Evolutionary conservation across 768 basidiomycete genomes (phyloP).

Genomic region (Boletus reticulatus): DNA sequence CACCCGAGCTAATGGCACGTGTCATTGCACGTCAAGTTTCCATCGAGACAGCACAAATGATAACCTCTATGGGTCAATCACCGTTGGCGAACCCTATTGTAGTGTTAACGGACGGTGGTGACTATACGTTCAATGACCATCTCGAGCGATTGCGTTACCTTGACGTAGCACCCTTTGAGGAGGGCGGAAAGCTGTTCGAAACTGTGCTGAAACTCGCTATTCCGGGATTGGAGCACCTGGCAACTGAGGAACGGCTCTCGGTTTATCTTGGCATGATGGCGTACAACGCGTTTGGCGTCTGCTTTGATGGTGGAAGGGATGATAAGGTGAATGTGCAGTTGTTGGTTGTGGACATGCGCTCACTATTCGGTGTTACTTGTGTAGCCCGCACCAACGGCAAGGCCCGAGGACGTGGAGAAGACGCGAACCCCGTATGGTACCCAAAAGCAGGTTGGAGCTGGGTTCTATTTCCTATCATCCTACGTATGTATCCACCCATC

Average conservation of each 20-base stretch:
- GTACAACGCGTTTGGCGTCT: conserved; percentile 78
- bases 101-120: conserved; percentile 40
- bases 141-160: conserved; percentile 72
- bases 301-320: conserved; percentile 60
- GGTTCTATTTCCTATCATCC: conserved; percentile 72
- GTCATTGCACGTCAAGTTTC: conserved; percentile 73
- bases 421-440: conserved; percentile 80
- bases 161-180: conserved; percentile 47
- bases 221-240: conserved; percentile 70
- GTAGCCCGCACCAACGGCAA: conserved; percentile 50
- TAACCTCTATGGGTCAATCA: conserved; percentile 24
- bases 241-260: conserved; percentile 61
- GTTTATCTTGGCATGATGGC: conserved; percentile 65
- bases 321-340: conserved; percentile 53
- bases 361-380: neutral
- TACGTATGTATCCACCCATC: conserved; percentile 44
- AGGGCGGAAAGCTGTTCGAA: conserved; percentile 50
- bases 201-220: conserved; percentile 58
- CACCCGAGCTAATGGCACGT: conserved; percentile 61
- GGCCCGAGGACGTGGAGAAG: conserved; percentile 70
- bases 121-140: conserved; percentile 73
- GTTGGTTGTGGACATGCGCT: neutral
- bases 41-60: conserved; percentile 58
- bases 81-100: conserved; percentile 13
- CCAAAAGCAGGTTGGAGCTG: conserved; percentile 70